phyloP scores from a whole-genome alignment of 2,329 filamentous ascomycete genomes.

The Exophiala dermatitidis region DNA sequence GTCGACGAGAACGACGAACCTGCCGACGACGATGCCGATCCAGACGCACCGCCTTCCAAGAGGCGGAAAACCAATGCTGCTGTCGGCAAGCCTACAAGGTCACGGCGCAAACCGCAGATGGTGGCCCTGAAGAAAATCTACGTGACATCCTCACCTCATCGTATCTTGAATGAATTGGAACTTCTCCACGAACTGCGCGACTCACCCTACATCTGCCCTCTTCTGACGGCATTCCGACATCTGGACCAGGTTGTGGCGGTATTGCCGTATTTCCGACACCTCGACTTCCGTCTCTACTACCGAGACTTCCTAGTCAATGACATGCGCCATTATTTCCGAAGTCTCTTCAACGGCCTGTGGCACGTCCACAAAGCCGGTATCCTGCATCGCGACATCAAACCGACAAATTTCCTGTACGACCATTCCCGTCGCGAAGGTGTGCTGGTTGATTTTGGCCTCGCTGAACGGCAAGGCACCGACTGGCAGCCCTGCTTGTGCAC shows the following conservation, averaged over 20 bases:
- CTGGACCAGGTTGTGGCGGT: conserved; percentile 93
- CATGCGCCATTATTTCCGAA: conserved; percentile 82
- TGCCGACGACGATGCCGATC: conserved; percentile 50
- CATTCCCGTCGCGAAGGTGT: conserved; percentile 64
- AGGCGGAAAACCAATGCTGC: conserved; percentile 37
- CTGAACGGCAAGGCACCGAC: conserved; percentile 66
- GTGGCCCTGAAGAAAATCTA: conserved; percentile 99
- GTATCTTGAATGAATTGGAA: conserved; percentile 94
- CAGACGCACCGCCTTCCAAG: conserved; percentile 64
- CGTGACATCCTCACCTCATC: conserved; percentile 86
- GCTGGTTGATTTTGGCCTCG: conserved; percentile 97
- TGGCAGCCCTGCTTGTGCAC: conserved; percentile 76
- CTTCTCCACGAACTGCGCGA: conserved; percentile 79
- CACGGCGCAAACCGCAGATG: conserved; percentile 57
- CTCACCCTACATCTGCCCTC: conserved; percentile 78
- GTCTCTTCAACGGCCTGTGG: conserved; percentile 74
- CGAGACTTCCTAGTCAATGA: conserved; percentile 78
- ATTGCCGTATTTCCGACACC: conserved; percentile 89
- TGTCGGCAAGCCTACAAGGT: conserved; percentile 23
- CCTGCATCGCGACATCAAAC: conserved; percentile 92
- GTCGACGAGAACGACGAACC: conserved; percentile 77
- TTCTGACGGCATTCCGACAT: conserved; percentile 93
- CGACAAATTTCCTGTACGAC: conserved; percentile 51
- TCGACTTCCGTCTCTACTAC: conserved; percentile 88
- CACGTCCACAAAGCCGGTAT: conserved; percentile 80